phyloP scores from a whole-genome alignment of 495 filamentous ascomycete species.

The Annulohypoxylon nitens region DNA sequence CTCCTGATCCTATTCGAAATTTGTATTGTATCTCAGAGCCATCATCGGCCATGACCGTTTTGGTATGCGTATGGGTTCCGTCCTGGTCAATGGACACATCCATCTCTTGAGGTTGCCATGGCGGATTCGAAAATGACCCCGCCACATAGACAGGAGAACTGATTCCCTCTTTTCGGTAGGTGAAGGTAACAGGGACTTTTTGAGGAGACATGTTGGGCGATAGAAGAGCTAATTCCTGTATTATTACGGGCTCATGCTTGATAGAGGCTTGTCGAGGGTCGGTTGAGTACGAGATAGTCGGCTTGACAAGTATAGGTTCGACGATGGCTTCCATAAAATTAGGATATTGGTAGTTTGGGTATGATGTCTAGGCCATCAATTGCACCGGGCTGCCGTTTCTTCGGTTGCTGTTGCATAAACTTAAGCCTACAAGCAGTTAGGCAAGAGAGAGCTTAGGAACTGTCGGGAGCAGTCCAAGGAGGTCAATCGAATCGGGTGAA shows the following conservation, averaged over 20 bases:
- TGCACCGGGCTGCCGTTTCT: background rate
- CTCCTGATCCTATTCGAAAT: constrained; percentile 71
- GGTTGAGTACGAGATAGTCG: constrained; percentile 34
- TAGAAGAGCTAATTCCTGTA: constrained; percentile 26
- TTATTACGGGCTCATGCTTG: constrained; percentile 42
- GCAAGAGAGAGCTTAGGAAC: constrained; percentile 32
- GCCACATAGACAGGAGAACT: constrained; percentile 74
- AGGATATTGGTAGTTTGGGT: constrained; percentile 13
- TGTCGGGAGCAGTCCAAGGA: constrained; percentile 21
- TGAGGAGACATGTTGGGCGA: constrained; percentile 54
- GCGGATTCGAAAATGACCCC: constrained; percentile 72
- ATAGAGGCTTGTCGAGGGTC: constrained; percentile 36
- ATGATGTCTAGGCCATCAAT: constrained; percentile 26
- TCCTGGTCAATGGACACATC: constrained; percentile 57
- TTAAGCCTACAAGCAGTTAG: constrained; percentile 10
- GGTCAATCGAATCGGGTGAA: constrained; percentile 16
- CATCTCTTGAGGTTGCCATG: constrained; percentile 75
- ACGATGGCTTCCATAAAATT: constrained; percentile 37
- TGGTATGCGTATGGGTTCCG: constrained; percentile 59
- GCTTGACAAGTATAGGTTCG: constrained; percentile 42
- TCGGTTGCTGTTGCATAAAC: constrained; percentile 30
- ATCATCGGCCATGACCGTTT: constrained; percentile 60
- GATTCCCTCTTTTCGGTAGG: constrained; percentile 67
- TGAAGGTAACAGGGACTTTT: constrained; percentile 65
- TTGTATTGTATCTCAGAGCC: constrained; percentile 74